These are phyloP conservation scores for Zopfochytrium polystomum DNA, from an alignment of 371 early-diverging fungal species.

Conservation along the genomic window DNA sequence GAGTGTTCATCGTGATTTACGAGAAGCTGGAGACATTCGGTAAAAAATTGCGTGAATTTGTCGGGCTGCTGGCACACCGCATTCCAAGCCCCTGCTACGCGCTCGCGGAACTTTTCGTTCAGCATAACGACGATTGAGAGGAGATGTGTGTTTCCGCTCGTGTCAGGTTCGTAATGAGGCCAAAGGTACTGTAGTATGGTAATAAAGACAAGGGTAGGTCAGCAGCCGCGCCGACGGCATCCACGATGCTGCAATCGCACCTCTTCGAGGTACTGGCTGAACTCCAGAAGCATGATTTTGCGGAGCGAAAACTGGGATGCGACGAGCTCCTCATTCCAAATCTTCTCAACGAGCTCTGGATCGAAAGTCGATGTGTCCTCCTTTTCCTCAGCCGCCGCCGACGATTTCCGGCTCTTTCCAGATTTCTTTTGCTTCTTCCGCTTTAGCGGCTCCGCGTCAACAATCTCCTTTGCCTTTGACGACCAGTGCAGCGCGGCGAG, in stretches of 20 bases:
- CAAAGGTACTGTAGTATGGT: slow-evolving; percentile 64
- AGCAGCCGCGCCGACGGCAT: neutral
- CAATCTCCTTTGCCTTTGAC: neutral
- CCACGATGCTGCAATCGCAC: slow-evolving; percentile 44
- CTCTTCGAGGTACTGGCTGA: slow-evolving; percentile 77
- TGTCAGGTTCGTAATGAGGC: slow-evolving; percentile 52
- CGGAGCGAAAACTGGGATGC: slow-evolving; percentile 49
- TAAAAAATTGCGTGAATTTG: slow-evolving; percentile 61
- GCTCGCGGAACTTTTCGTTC: slow-evolving; percentile 79
- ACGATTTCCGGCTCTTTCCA: neutral
- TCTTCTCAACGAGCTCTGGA: slow-evolving; percentile 49
- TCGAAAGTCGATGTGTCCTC: neutral
- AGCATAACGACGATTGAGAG: slow-evolving; percentile 78
- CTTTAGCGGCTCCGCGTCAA: neutral
- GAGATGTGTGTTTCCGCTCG: slow-evolving; percentile 39
- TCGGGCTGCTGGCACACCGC: slow-evolving; percentile 44
- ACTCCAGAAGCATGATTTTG: slow-evolving; percentile 67
- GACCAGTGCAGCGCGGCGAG: slow-evolving; percentile 25
- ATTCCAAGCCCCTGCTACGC: slow-evolving; percentile 55
- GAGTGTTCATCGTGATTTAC: slow-evolving; percentile 15
- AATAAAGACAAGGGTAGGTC: neutral
- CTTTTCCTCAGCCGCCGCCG: neutral
- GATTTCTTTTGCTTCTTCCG: neutral
- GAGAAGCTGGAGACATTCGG: slow-evolving; percentile 51
- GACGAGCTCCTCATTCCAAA: slow-evolving; percentile 59